These are phyloP conservation scores for Sarocladium kiliense DNA, from an alignment of 2,329 filamentous ascomycete genomes.

Conservation along the genomic window DNA sequence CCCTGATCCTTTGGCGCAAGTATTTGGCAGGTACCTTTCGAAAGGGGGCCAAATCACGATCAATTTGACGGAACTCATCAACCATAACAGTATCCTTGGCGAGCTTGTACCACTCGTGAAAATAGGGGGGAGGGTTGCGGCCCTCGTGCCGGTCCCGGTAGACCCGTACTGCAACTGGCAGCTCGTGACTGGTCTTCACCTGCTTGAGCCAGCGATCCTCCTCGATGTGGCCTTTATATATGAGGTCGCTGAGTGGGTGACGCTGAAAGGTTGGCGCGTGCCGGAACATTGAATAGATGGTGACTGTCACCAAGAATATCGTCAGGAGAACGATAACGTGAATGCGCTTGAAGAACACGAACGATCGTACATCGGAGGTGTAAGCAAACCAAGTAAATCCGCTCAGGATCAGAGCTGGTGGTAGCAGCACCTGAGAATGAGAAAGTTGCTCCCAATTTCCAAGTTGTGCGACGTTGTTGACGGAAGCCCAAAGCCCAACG, in stretches of 20 bases:
- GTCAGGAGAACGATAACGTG: conserved; percentile 34
- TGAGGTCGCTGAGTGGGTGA: conserved; percentile 44
- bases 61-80: conserved; percentile 78
- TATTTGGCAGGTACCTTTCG: conserved; percentile 66
- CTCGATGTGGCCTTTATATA: conserved; percentile 42
- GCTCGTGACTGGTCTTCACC: conserved; percentile 40
- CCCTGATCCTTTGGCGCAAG: conserved; percentile 55
- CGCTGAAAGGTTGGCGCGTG: conserved; percentile 22
- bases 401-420: conserved; percentile 31
- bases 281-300: conserved; percentile 30
- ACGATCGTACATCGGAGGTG: conserved; percentile 34
- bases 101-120: conserved; percentile 80
- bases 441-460: conserved; percentile 43
- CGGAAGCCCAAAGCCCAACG: conserved; percentile 31
- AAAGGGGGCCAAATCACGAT: conserved; percentile 69
- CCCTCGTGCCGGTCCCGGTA: conserved; percentile 52
- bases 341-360: conserved; percentile 37
- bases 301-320: conserved; percentile 29
- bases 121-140: conserved; percentile 71
- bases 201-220: conserved; percentile 45
- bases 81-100: conserved; percentile 68
- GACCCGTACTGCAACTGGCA: conserved; percentile 40
- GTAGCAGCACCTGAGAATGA: conserved; percentile 27
- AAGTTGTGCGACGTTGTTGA: conserved; percentile 29
- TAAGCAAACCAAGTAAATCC: conserved; percentile 41